Evolutionary conservation across 2,329 filamentous ascomycete species (phyloP), one percentile per base, ranked within the genome.

Genomic region (Zasmidium angulare): DNA sequence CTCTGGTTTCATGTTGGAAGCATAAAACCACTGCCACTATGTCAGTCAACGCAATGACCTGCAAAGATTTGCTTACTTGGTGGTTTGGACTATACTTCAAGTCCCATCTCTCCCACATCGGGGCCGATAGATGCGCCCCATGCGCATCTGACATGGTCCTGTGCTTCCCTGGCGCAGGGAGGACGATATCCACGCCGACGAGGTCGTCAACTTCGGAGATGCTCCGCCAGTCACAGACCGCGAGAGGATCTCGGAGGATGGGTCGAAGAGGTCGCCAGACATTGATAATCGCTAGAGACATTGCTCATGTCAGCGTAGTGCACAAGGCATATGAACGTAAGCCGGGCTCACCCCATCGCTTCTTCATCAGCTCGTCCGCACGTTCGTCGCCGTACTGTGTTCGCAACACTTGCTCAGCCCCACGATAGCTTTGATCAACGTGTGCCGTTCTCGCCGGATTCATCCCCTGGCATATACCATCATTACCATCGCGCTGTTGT

Each of bases 1-100:
- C 2, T 81, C 75, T 7, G 77, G 78, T n/a, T 78, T 82, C 85
- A 87, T 86, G 65, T 86, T 84, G 70, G 84, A 85, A 64, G 81
- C 75, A 67, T 87, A 88, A 66, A 82, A 87, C 66, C 85, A 86
- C 61, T 77, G 76, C 69, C 88, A 85, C 10, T 69, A 71, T 2
- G 81, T 43, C 36, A 43, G n/a, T 29, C 36, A 36, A 36, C 9
- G 36, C 21, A 10, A 46, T 22, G 14, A 26, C n/a, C 21, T 22
- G 11, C 11, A 17, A 22, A 6, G 46, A 9, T 29, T 12, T 21
- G 48, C 17, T 29, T 26, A 24, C 21, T 12, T 36, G n/a, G 20
- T 60, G 53, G 1, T 53, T 20, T 12, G 48, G 7, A n/a, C 22
- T 56, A 21, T 60, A 23, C 10, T 26, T 51, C 2, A 60, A 36